Evolutionary conservation across 305 asterid genomes (phyloP), one percentile per base, ranked within the genome.

Genomic region (Ilex paraguariensis): DNA sequence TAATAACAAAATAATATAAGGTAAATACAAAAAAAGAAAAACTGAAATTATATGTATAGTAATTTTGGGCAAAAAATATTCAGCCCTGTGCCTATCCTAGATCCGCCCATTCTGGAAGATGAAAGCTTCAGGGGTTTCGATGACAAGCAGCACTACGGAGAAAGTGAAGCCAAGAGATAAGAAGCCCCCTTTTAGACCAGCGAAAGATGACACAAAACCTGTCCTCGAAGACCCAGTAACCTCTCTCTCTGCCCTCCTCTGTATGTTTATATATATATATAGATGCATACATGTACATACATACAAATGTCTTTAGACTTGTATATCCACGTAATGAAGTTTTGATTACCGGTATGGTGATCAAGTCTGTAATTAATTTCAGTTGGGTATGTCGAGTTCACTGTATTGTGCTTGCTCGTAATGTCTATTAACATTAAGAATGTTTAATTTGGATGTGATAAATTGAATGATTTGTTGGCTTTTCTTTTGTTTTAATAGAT

Each of bases 131-230:
- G 56, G 57, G 12, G 61, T 33, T 59, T 45, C 70, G 31, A 63
- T 30, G 60, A 56, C 39, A 31, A 57, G 13, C 73, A 55, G 77
- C 71, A 40, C 45, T 59, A 30, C 21, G 73, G 57, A 14, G 71
- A 62, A 31, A 61, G 31, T 13, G 74, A 70, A 66, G 50, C 44
- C 4, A 64, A 64, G 49, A 54, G 57, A 54, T 71, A 55, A 63
- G 57, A 83, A 87, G 62, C 91, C 96, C 45, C 61, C 66, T 14
- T 87, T 90, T 81, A 79, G 83, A 61, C 93, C 86, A 13, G 91
- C 85, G 40, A 71, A 77, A 71, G 96, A 91, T 70, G 96, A 87
- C 79, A 75, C 90, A 58, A 88, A 91, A 61, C 96, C 96, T 7
- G 65, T 76, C 62, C 96, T 86, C 66, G 88, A 79, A 71, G 95